phyloP scores from a whole-genome alignment of 2,329 filamentous ascomycete species.

The Fusarium proliferatum region DNA sequence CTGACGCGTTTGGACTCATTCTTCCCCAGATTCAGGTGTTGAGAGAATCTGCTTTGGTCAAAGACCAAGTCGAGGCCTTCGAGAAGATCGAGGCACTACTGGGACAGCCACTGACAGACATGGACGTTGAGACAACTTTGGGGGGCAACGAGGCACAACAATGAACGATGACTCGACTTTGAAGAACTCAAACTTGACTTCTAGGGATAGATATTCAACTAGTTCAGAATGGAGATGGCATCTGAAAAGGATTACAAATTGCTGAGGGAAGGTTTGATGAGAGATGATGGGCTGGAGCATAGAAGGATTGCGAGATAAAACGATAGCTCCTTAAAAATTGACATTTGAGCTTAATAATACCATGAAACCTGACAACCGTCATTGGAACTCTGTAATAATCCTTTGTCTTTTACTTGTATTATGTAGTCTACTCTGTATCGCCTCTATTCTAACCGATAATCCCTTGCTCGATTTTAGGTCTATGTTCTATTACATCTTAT shows the following conservation, averaged over 20 bases:
- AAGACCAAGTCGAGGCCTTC: not conserved
- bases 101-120: not conserved
- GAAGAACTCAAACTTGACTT: not conserved
- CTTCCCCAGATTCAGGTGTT: not conserved
- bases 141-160: too few species aligned
- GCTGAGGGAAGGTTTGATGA: not conserved
- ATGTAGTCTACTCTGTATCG: not conserved
- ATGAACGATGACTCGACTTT: not conserved
- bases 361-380: not conserved
- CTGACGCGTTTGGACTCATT: rapidly evolving
- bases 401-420: not conserved
- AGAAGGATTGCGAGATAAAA: not conserved
- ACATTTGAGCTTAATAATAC: not conserved
- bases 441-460: not conserved
- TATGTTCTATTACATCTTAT: not conserved
- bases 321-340: not conserved
- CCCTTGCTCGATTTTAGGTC: not conserved
- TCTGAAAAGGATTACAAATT: not conserved
- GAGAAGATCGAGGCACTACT: not conserved
- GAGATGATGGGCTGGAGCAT: not conserved
- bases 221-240: not conserved
- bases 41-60: not conserved
- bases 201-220: not conserved
- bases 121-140: not conserved
- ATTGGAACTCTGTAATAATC: too few species aligned